Percentiles rank a stretch among this genome's conserved stretches.
phyloP scores from a whole-genome alignment of 257 asterid species.

The Solanum peruvianum region DNA sequence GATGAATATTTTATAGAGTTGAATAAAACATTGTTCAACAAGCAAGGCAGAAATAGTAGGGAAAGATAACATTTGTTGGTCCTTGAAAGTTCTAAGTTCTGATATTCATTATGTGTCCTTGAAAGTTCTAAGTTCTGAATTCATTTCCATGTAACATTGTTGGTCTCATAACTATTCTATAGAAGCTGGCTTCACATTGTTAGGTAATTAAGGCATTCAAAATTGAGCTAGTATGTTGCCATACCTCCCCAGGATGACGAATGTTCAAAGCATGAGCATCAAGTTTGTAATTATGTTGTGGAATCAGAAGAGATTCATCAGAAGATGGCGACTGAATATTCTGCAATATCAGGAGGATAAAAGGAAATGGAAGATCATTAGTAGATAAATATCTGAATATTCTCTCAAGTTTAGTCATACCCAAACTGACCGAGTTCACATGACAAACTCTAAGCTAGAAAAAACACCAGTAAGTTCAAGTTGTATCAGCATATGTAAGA shows the following conservation, averaged over 20 bases:
- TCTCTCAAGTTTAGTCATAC: neutral
- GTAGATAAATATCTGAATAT: neutral
- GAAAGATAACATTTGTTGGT: neutral
- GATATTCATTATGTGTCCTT: too few species aligned
- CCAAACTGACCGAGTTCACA: neutral
- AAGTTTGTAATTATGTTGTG: constrained; percentile 94
- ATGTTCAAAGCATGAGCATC: constrained; percentile 80
- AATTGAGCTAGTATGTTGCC: neutral
- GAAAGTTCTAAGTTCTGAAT: neutral
- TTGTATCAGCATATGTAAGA: neutral
- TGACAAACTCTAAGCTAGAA: neutral
- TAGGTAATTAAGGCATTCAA: neutral
- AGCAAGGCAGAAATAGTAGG: neutral
- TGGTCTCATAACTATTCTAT: neutral
- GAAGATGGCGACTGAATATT: constrained; percentile 51
- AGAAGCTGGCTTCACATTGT: neutral
- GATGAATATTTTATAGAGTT: neutral
- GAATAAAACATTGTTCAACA: neutral
- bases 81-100: neutral
- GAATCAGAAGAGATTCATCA: constrained; percentile 78
- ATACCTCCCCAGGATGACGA: constrained; percentile 98
- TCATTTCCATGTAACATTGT: neutral
- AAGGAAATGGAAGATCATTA: neutral
- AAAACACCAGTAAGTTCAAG: neutral
- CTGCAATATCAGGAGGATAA: constrained; percentile 28